Base-by-base conservation (phyloP, 2,329 filamentous ascomycete species). In the Cladophialophora exuberans region DNA sequence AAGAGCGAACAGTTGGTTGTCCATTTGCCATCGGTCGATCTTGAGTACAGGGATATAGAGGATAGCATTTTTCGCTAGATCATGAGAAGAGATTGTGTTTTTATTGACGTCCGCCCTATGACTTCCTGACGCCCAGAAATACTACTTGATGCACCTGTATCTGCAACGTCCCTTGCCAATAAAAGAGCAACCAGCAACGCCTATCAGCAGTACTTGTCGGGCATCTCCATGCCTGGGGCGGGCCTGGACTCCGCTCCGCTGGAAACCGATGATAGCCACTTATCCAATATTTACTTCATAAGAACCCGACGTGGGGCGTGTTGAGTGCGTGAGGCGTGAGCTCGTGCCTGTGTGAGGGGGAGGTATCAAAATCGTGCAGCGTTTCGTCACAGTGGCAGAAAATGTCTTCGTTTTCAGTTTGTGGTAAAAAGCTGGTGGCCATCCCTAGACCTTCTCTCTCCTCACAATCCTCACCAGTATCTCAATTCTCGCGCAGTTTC, bases 1-100 rank as follows among this genome's bases (percentile, higher is more conserved):
- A 36, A 31, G 64, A 70, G 38, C 67, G 76, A 54, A 72, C 69
- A 1, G 71, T 71, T 0, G 74, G 75, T 2, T 83, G 81, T 66
- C 80, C 80, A 0, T 83, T 79, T 60, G 63, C 62, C 6, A 28
- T 60, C 25, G 46, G 48, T 42, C 42, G 49, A 28, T 22, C 20
- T n/a, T 48, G 38, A 47, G 10, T 25, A 6, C 41, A 15, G 30
- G 13, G 9, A 7, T 6, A 31, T 31, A 31, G 28, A 7, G 28
- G 28, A n/a, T n/a, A n/a, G n/a, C n/a, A n/a, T n/a, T n/a, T n/a
- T n/a, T n/a, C n/a, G n/a, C 35, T 11, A 15, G 9, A 13, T 9
- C 4, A 42, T 6, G 28, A 31, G 28, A 31, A 31, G 28, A 31
- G 15, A n/a, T 15, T 17, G 15, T 18, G 18, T 20, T 7, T 2